Evolutionary conservation across 2,329 filamentous ascomycete genomes (phyloP).

Genomic region (Gremmenia infestans): DNA sequence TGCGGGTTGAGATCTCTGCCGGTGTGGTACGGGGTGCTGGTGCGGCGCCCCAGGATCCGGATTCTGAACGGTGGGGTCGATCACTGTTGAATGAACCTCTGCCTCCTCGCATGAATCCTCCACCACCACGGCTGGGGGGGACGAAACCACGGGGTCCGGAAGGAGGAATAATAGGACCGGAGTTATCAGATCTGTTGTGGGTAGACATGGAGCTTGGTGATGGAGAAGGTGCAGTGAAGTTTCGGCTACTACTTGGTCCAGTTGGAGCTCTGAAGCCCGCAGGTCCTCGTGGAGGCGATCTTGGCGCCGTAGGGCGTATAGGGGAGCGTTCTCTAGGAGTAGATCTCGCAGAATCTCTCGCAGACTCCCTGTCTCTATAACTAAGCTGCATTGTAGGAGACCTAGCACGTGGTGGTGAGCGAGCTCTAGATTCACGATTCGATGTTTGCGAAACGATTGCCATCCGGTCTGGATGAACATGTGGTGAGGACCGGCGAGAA

Average conservation of each 20-base stretch:
- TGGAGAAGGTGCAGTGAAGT: slow-evolving; percentile 24
- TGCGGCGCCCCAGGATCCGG: slow-evolving; percentile 25
- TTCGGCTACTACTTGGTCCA: slow-evolving; percentile 29
- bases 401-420: slow-evolving; percentile 26
- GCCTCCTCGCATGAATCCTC: slow-evolving; percentile 26
- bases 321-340: slow-evolving; percentile 30
- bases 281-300: slow-evolving; percentile 32
- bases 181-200: slow-evolving; percentile 20
- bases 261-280: slow-evolving; percentile 30
- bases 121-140: slow-evolving; percentile 21
- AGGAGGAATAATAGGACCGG: slow-evolving; percentile 23
- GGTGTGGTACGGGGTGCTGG: slow-evolving; percentile 19
- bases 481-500: slow-evolving; percentile 58
- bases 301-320: slow-evolving; percentile 21
- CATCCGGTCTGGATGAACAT: slow-evolving; percentile 12
- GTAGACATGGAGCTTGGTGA: slow-evolving; percentile 17
- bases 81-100: slow-evolving; percentile 28
- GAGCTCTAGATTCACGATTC: slow-evolving; percentile 27
- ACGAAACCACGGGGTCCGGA: slow-evolving; percentile 32
- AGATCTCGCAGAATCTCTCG: slow-evolving; percentile 25
- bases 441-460: slow-evolving; percentile 27
- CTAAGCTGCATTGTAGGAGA: slow-evolving; percentile 22
- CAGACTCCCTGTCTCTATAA: slow-evolving; percentile 19
- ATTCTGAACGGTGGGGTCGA: slow-evolving; percentile 24
- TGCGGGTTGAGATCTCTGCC: slow-evolving; percentile 15